phyloP scores from a whole-genome alignment of 768 basidiomycete species.

The Mycena kentingensis region DNA sequence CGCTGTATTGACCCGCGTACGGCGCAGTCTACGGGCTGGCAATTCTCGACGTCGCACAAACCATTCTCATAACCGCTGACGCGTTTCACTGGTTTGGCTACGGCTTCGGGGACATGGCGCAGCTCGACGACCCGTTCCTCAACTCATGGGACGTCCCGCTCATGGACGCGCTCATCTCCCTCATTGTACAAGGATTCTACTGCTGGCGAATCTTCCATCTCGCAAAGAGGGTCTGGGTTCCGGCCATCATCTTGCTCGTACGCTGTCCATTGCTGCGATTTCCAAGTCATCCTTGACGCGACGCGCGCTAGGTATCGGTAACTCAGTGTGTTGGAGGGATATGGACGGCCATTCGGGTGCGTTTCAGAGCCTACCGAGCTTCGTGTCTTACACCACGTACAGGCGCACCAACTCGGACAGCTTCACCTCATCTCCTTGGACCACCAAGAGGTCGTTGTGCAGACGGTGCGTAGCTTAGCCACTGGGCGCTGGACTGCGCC shows the following conservation, averaged over 20 bases:
- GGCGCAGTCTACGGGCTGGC: constrained; percentile 23
- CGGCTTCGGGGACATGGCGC: constrained; percentile 19
- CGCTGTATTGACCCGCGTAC: neutral
- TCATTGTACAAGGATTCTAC: constrained; percentile 25
- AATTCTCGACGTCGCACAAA: constrained; percentile 25
- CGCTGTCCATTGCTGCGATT: neutral
- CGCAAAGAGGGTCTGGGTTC: constrained; percentile 7
- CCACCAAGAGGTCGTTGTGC: constrained; percentile 8
- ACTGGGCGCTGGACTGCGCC: neutral
- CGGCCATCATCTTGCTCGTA: constrained; percentile 17
- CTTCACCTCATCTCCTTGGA: constrained; percentile 13
- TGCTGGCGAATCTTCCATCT: constrained; percentile 24
- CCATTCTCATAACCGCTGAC: constrained; percentile 23
- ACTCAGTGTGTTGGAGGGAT: constrained; percentile 14
- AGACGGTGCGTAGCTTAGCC: constrained; percentile 10
- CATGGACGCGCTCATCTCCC: constrained; percentile 21
- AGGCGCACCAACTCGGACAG: constrained; percentile 14
- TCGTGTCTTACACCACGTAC: neutral
- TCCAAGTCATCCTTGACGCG: neutral
- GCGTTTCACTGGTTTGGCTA: constrained; percentile 30
- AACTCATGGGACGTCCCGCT: constrained; percentile 25
- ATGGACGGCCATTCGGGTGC: constrained; percentile 12
- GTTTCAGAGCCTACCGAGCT: constrained; percentile 1
- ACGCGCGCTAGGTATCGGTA: constrained; percentile 13
- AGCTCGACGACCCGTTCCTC: constrained; percentile 19